Conservation (phyloP, 2,329 filamentous ascomycete species). For the Claviceps maximensis region DNA sequence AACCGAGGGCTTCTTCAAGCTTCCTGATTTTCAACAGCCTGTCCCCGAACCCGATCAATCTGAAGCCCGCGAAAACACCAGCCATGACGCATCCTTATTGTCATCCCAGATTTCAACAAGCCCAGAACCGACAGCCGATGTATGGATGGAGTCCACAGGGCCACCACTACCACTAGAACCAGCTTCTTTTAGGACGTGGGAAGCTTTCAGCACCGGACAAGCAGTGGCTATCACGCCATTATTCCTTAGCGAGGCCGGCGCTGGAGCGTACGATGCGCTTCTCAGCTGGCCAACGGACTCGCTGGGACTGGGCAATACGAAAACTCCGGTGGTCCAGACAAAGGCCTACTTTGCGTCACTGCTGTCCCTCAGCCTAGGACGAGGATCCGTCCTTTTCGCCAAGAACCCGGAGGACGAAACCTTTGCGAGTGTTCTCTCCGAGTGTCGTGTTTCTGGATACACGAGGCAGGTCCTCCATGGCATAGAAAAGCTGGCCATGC, state of each 20-base stretch:
- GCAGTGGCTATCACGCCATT: slow-evolving; percentile 25
- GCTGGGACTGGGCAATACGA: slow-evolving; percentile 23
- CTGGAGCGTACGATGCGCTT: slow-evolving; percentile 51
- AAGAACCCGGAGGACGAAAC: slow-evolving; percentile 39
- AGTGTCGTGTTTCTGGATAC: slow-evolving; percentile 42
- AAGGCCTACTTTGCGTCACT: slow-evolving; percentile 43
- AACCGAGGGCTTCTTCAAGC: slow-evolving; percentile 20
- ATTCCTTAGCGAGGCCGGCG: slow-evolving; percentile 57
- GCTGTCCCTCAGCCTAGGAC: slow-evolving; percentile 53
- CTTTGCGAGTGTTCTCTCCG: slow-evolving; percentile 36
- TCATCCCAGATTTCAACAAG: slow-evolving; percentile 5
- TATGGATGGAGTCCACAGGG: slow-evolving; percentile 34
- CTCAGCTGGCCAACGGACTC: slow-evolving; percentile 29
- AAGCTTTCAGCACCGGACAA: slow-evolving; percentile 41
- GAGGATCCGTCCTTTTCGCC: slow-evolving; percentile 57
- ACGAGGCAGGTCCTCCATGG: slow-evolving; percentile 35
- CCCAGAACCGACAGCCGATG: slow-evolving; percentile 10
- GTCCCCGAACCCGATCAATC: slow-evolving; percentile 1
- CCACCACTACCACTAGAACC: slow-evolving; percentile 11
- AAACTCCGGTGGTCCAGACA: slow-evolving; percentile 31
- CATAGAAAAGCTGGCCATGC: slow-evolving; percentile 32
- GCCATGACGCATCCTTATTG: not conserved
- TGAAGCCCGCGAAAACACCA: not conserved
- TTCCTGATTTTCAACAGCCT: slow-evolving; percentile 1
- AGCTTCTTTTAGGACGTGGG: slow-evolving; percentile 52